phyloP scores from a whole-genome alignment of 1,284 basidiomycete species.

The Apiotrichum mycotoxinovorans region DNA sequence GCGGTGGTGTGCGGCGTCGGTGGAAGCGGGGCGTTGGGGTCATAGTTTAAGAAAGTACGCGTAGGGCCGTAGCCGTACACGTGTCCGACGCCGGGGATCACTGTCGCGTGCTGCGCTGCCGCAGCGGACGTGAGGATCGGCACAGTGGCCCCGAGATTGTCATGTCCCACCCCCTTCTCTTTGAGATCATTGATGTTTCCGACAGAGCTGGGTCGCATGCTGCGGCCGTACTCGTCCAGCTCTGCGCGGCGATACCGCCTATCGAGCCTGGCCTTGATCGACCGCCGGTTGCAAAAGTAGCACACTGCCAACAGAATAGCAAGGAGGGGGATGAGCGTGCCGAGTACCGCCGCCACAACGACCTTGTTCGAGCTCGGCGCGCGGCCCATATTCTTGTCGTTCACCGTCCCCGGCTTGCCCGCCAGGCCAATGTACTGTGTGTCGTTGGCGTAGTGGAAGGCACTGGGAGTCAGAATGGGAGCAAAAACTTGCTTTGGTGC shows the following conservation, averaged over 20 bases:
- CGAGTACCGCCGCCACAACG: constrained; percentile 29
- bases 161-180: too few species aligned
- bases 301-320: constrained; percentile 32
- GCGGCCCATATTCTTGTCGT: constrained; percentile 10
- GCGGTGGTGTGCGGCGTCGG: too few species aligned
- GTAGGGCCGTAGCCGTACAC: too few species aligned
- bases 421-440: constrained; percentile 40
- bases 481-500: too few species aligned
- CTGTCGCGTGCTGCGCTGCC: too few species aligned
- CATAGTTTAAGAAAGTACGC: too few species aligned
- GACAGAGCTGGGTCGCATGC: too few species aligned
- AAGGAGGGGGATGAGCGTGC: constrained; percentile 31
- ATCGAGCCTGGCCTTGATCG: not conserved
- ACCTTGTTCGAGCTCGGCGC: not conserved
- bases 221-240: not conserved
- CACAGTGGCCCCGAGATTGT: too few species aligned
- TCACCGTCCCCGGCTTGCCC: constrained; percentile 38
- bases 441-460: constrained; percentile 32
- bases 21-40: too few species aligned
- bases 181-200: too few species aligned
- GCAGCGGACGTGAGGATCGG: too few species aligned
- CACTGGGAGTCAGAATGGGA: constrained; percentile 22
- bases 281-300: constrained; percentile 31
- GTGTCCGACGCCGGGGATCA: too few species aligned
- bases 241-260: not conserved